phyloP scores from a whole-genome alignment of 2,329 filamentous ascomycete species.

The Epicoccum nigrum region DNA sequence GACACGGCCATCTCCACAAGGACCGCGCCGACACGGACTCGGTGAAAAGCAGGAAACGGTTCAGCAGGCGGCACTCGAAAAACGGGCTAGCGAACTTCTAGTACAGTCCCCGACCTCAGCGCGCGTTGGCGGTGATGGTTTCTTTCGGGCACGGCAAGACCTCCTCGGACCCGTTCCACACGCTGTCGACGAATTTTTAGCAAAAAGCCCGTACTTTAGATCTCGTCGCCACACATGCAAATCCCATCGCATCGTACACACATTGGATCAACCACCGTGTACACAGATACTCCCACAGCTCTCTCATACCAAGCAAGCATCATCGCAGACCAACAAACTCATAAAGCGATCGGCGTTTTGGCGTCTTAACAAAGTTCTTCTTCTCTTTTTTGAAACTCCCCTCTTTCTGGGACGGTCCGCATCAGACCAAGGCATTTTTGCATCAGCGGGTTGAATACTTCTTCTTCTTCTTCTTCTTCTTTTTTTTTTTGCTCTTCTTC shows the following conservation, averaged over 20 bases:
- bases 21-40: conserved; percentile 59
- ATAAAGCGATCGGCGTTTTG: conserved; percentile 39
- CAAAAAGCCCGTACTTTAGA: background rate
- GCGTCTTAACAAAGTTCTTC: conserved; percentile 11
- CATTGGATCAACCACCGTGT: conserved; percentile 18
- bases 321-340: conserved; percentile 25
- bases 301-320: conserved; percentile 17
- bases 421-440: background rate
- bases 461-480: background rate
- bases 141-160: background rate
- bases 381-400: too few relatives aligned
- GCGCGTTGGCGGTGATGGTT: background rate
- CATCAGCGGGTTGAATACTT: too few relatives aligned
- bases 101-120: conserved; percentile 16
- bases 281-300: conserved; percentile 4
- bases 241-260: conserved; percentile 7
- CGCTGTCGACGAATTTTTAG: conserved; percentile 8
- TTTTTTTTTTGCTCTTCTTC: background rate
- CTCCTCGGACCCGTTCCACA: background rate
- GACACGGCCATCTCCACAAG: conserved; percentile 56
- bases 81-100: conserved; percentile 91
- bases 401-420: background rate
- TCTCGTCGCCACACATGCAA: conserved; percentile 6
- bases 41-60: conserved; percentile 67
- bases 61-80: conserved; percentile 92